A percentile compares a stretch with the other conserved stretches of the same genome.
These are phyloP conservation scores for Dendrobium huoshanense DNA, from an alignment of 106 monocot species.

Conservation along the genomic window DNA sequence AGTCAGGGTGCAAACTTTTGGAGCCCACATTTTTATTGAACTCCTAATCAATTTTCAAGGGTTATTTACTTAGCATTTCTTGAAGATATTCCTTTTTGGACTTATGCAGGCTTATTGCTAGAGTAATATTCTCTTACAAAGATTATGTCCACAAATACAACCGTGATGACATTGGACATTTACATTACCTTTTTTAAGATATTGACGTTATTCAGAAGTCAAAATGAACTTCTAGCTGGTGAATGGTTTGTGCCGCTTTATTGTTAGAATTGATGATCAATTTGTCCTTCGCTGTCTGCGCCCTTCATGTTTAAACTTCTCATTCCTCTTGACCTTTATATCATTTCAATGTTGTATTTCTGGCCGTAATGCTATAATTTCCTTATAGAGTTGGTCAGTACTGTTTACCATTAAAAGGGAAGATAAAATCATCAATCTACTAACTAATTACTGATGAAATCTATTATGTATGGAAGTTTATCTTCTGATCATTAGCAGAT, in stretches of 20 bases:
- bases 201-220: neutral
- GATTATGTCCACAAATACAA: neutral
- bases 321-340: neutral
- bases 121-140: neutral
- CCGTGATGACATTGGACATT: neutral
- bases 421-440: neutral
- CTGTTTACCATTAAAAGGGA: neutral
- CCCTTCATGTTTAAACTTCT: neutral
- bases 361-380: neutral
- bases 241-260: neutral
- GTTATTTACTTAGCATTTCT: too few relatives aligned
- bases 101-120: neutral
- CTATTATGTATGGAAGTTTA: neutral
- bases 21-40: neutral
- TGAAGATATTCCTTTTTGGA: neutral
- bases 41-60: neutral
- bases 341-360: neutral
- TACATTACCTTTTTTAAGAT: neutral
- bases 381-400: neutral
- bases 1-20: too few relatives aligned
- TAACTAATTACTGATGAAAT: neutral
- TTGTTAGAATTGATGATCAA: neutral
- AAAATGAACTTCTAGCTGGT: neutral
- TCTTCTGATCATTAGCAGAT: neutral
- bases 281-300: neutral